Percentiles rank a stretch among this genome's conserved stretches.
Evolutionary conservation across 108 stramenopile species (phyloP).

Genomic region (Mediolabrus comicus): DNA sequence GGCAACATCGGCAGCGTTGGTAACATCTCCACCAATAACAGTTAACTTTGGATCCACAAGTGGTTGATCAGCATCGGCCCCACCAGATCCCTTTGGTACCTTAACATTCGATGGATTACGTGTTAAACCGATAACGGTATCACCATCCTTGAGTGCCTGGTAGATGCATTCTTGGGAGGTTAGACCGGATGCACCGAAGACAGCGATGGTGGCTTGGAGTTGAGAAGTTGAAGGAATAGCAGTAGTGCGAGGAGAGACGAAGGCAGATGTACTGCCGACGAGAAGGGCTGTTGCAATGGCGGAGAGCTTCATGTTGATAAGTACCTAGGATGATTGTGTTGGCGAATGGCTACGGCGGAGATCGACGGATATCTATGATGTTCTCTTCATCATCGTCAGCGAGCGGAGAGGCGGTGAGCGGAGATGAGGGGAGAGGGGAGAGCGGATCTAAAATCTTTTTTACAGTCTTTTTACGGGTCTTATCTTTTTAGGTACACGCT

Average conservation of each 20-base stretch:
- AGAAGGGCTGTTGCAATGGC: slow-evolving; percentile 11
- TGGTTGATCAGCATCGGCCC: slow-evolving; percentile 72
- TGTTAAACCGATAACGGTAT: slow-evolving; percentile 85
- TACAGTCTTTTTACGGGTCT: too few species aligned
- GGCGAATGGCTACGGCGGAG: not conserved
- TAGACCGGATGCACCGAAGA: slow-evolving; percentile 90
- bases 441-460: too few species aligned
- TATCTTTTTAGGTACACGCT: too few species aligned
- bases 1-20: slow-evolving; percentile 80
- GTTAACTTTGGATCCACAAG: slow-evolving; percentile 69
- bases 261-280: slow-evolving; percentile 25
- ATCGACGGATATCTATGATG: not conserved
- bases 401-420: too few species aligned
- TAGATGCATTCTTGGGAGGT: slow-evolving; percentile 85
- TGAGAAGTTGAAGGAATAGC: not conserved
- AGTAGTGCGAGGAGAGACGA: not conserved
- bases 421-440: too few species aligned
- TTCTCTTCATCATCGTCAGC: too few species aligned
- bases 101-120: slow-evolving; percentile 78
- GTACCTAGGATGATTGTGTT: not conserved
- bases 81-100: slow-evolving; percentile 83
- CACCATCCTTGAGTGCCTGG: slow-evolving; percentile 85
- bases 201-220: slow-evolving; percentile 73
- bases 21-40: slow-evolving; percentile 85
- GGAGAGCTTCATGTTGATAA: slow-evolving; percentile 26